Evolutionary conservation across 1,284 basidiomycete genomes (phyloP).

Genomic region (Ceratobasidium theobromae): DNA sequence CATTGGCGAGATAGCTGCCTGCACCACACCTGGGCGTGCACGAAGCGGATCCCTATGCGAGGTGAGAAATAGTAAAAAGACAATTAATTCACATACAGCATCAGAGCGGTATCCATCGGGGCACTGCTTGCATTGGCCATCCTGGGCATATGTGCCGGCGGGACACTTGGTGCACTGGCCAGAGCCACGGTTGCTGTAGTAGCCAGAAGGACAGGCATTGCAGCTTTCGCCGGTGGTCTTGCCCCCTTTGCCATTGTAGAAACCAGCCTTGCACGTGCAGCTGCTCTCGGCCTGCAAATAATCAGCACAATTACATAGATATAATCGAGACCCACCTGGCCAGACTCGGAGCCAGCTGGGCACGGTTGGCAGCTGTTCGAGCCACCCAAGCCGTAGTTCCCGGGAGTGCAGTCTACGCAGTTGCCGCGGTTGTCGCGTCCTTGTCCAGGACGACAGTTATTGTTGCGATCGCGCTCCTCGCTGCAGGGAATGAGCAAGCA

Average conservation of each 20-base stretch:
- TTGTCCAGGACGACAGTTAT: neutral
- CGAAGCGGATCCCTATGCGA: neutral
- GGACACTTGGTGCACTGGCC: neutral
- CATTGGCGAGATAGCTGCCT: slow-evolving; percentile 13
- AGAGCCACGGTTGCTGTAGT: neutral
- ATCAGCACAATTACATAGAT: neutral
- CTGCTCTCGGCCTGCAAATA: neutral
- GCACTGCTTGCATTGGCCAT: neutral
- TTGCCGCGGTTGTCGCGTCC: neutral
- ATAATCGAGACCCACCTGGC: neutral
- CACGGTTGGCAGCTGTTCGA: neutral
- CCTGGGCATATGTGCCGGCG: neutral
- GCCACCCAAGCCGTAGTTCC: neutral
- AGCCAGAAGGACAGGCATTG: neutral
- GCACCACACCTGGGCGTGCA: slow-evolving; percentile 7
- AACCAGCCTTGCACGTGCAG: neutral
- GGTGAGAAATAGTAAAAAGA: neutral
- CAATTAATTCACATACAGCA: neutral
- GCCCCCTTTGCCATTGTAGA: neutral
- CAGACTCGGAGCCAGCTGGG: slow-evolving; percentile 6
- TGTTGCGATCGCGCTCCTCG: too few relatives aligned
- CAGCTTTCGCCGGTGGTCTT: neutral
- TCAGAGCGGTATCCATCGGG: neutral
- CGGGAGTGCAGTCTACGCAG: neutral
- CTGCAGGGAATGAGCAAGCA: neutral